These are phyloP conservation scores for Nicotiana paniculata DNA, from an alignment of 257 asterid genomes.

Conservation along the genomic window DNA sequence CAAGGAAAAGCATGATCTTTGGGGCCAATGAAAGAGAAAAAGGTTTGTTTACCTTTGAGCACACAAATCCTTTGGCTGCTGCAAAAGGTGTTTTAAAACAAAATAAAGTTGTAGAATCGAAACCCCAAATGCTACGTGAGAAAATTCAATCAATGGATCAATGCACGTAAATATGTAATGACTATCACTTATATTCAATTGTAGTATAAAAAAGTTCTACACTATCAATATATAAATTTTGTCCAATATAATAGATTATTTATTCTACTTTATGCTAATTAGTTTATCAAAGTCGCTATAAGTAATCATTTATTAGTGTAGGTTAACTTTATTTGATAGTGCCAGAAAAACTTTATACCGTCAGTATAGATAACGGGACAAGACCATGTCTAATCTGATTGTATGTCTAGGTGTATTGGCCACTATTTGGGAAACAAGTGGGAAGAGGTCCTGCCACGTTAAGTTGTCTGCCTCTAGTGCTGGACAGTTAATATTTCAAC, in stretches of 20 bases:
- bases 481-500: background rate
- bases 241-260: background rate
- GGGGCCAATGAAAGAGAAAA: background rate
- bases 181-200: background rate
- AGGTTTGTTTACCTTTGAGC: background rate
- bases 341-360: background rate
- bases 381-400: too few relatives aligned
- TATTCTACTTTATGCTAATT: background rate
- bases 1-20: background rate
- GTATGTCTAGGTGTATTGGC: too few relatives aligned
- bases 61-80: background rate
- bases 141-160: background rate
- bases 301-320: background rate
- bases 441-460: background rate
- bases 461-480: constrained; percentile 4
- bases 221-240: background rate
- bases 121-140: background rate
- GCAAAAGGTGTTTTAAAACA: background rate
- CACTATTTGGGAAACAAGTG: background rate
- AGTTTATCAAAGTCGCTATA: background rate
- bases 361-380: background rate
- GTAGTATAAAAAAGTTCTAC: background rate
- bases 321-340: background rate
- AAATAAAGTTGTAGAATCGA: background rate
- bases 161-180: background rate